Conservation (phyloP, 208 protist species). For the Lotmaria passim region DNA sequence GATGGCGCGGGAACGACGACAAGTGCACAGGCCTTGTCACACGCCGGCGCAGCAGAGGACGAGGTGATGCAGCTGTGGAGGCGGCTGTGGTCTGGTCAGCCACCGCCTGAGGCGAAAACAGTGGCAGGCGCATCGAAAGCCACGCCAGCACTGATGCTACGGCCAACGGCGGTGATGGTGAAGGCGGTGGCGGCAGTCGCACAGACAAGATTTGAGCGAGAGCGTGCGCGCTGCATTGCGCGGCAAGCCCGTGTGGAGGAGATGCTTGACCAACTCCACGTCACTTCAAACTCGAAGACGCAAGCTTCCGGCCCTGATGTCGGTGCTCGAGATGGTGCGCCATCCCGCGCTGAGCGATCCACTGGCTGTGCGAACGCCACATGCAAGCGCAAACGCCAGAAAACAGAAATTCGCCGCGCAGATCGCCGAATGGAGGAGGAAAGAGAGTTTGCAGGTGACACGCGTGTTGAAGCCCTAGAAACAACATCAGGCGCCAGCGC, state of each 20-base stretch:
- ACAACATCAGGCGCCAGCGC: too few relatives aligned
- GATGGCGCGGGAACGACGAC: not conserved
- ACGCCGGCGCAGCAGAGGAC: not conserved
- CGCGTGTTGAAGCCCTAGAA: too few relatives aligned
- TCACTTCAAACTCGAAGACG: not conserved
- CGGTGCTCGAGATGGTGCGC: not conserved
- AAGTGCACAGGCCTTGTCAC: not conserved
- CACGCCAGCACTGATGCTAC: conserved; percentile 1
- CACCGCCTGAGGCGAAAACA: not conserved
- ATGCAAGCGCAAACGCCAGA: not conserved
- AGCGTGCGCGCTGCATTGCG: conserved; percentile 1
- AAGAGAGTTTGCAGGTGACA: too few relatives aligned
- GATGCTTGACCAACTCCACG: not conserved
- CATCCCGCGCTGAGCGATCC: too few relatives aligned
- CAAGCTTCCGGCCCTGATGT: not conserved
- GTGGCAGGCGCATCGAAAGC: not conserved
- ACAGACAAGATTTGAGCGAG: conserved; percentile 19
- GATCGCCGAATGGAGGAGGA: not conserved
- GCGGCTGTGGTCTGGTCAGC: conserved; percentile 21
- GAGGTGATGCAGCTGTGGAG: conserved; percentile 22
- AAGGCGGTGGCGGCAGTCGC: conserved; percentile 7
- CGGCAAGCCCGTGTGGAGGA: not conserved
- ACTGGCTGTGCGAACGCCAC: not conserved
- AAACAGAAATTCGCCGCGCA: not conserved
- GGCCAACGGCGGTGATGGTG: conserved; percentile 25